Conservation (phyloP, 2,329 filamentous ascomycete species). For the Nothopassalora personata region DNA sequence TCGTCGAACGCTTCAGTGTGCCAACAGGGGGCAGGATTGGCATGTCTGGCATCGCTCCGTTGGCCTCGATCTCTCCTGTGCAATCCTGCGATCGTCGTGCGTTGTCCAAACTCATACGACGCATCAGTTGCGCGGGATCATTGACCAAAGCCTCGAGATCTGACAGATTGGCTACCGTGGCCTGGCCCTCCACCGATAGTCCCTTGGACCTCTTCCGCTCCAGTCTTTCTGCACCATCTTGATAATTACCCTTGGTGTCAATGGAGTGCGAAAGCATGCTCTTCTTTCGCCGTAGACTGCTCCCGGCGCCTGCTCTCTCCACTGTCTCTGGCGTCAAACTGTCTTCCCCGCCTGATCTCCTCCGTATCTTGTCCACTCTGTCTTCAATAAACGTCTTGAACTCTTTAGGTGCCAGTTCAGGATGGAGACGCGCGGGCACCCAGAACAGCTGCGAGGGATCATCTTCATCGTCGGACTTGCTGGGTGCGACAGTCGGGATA, state of each 20-base stretch:
- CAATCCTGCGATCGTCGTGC: conserved; percentile 32
- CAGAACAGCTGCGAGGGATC: conserved; percentile 86
- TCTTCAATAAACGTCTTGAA: conserved; percentile 97
- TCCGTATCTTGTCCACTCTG: conserved; percentile 80
- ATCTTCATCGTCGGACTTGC: conserved; percentile 68
- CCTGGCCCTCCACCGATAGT: conserved; percentile 45
- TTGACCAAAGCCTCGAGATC: conserved; percentile 76
- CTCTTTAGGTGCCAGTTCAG: conserved; percentile 88
- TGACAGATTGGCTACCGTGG: conserved; percentile 57
- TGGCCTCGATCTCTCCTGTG: conserved; percentile 34
- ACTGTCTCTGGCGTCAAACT: conserved; percentile 55
- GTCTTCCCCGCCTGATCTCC: conserved; percentile 67
- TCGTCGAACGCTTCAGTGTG: conserved; percentile 78
- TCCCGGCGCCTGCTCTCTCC: conserved; percentile 50
- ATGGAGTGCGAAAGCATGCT: conserved; percentile 94
- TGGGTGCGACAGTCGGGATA: conserved; percentile 65
- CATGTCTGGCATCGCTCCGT: conserved; percentile 79
- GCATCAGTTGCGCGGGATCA: conserved; percentile 66
- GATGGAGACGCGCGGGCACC: conserved; percentile 91
- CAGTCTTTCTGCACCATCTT: conserved; percentile 76
- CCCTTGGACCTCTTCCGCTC: conserved; percentile 62
- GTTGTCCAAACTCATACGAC: conserved; percentile 58
- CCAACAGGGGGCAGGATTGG: conserved; percentile 76
- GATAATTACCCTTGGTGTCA: conserved; percentile 68
- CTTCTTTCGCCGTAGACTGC: conserved; percentile 74